A percentile compares a stretch with the other conserved stretches of the same genome.
Evolutionary conservation across 768 basidiomycete genomes (phyloP).

Genomic region (Coprinopsis sp.): DNA sequence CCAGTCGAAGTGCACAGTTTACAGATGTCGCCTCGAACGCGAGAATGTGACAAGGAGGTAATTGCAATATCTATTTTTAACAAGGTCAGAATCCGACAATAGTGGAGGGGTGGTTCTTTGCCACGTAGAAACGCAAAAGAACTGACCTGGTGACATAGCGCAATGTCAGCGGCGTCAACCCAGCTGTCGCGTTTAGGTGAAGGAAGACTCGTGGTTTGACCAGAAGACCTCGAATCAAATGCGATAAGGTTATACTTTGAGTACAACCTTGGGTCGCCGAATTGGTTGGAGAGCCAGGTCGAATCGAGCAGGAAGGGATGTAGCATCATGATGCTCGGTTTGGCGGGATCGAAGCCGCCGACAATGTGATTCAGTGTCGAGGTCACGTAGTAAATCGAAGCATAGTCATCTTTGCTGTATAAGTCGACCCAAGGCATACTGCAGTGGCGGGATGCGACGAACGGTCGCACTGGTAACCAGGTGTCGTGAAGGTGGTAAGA

Average conservation of each 20-base stretch:
- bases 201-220: constrained; percentile 50
- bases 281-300: constrained; percentile 61
- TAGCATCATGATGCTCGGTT: constrained; percentile 63
- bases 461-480: too few species aligned
- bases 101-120: not conserved
- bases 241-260: constrained; percentile 65
- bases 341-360: constrained; percentile 59
- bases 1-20: constrained; percentile 58
- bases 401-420: constrained; percentile 57
- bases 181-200: constrained; percentile 63
- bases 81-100: not conserved
- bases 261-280: constrained; percentile 60
- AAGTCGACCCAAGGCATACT: constrained; percentile 69
- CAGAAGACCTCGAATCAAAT: constrained; percentile 65
- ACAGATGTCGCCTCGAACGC: constrained; percentile 60
- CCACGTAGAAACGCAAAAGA: not conserved
- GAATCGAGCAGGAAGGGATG: constrained; percentile 68
- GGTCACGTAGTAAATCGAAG: constrained; percentile 68
- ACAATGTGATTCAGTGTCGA: constrained; percentile 58
- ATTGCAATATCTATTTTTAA: constrained; percentile 44
- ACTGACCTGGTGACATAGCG: constrained; percentile 57
- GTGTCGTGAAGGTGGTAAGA: not conserved
- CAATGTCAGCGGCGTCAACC: constrained; percentile 77
- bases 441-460: too few species aligned
- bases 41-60: constrained; percentile 68